Conservation (phyloP, 768 basidiomycete genomes). For the Amanita polypyramis region DNA sequence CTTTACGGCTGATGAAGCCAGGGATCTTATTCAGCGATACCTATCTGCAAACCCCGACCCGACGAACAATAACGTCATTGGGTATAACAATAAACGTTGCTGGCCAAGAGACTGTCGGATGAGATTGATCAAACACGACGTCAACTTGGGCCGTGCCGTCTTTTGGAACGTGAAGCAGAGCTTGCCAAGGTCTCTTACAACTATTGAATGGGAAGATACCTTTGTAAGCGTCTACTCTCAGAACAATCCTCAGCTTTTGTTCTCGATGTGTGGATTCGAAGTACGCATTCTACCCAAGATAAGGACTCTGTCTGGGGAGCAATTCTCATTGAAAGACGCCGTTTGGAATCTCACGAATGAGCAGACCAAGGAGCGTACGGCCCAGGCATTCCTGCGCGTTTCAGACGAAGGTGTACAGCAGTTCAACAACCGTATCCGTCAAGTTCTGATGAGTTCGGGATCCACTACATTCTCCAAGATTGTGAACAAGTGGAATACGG, state of each 20-base stretch:
- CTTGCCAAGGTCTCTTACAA: slow-evolving; percentile 88
- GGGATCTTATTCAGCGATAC: slow-evolving; percentile 97
- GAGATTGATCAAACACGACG: slow-evolving; percentile 98
- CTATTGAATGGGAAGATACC: slow-evolving; percentile 99
- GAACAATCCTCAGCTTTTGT: slow-evolving; percentile 94
- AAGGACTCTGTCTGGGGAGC: slow-evolving; percentile 89
- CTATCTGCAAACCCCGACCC: slow-evolving; percentile 97
- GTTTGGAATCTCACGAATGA: slow-evolving; percentile 98
- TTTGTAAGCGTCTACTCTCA: slow-evolving; percentile 96
- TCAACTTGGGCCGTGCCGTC: slow-evolving; percentile 94
- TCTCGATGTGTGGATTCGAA: slow-evolving; percentile 99
- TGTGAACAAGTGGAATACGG: slow-evolving; percentile 97
- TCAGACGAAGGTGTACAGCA: slow-evolving; percentile 96
- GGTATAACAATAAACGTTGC: slow-evolving; percentile 98
- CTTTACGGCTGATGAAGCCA: slow-evolving; percentile 93
- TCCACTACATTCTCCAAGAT: slow-evolving; percentile 99
- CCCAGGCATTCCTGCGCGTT: slow-evolving; percentile 95
- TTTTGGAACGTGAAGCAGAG: slow-evolving; percentile 99
- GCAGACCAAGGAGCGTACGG: slow-evolving; percentile 94
- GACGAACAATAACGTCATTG: slow-evolving; percentile 97
- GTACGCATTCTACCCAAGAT: slow-evolving; percentile 96
- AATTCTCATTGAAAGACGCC: slow-evolving; percentile 92
- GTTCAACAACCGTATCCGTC: slow-evolving; percentile 96
- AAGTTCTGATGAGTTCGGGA: slow-evolving; percentile 97
- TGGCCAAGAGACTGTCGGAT: slow-evolving; percentile 99